These are phyloP conservation scores for Vitrella brassicaformis DNA, from an alignment of 73 alveolate genomes.

Conservation along the genomic window DNA sequence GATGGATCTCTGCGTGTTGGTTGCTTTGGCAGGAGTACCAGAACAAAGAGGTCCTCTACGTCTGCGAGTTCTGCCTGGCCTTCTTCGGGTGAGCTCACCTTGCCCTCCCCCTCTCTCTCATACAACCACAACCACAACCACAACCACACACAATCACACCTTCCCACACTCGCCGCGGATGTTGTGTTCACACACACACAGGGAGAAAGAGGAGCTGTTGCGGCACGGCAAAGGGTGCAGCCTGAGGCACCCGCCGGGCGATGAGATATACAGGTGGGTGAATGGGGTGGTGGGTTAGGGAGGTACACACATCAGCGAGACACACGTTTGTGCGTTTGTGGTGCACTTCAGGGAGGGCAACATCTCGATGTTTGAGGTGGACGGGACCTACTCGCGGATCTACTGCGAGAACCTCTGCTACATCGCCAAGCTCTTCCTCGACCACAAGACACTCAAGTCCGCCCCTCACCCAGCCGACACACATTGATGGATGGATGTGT, in stretches of 20 bases:
- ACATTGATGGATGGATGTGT: background rate
- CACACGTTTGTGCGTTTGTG: background rate
- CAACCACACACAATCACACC: background rate
- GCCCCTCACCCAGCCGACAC: background rate
- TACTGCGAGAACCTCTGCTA: conserved; percentile 79
- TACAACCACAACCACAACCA: background rate
- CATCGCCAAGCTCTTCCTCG: conserved; percentile 78
- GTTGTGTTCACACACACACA: background rate
- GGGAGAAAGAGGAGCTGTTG: conserved; percentile 42
- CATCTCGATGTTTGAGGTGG: conserved; percentile 64
- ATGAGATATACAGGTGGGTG: conserved; percentile 45
- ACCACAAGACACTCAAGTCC: conserved; percentile 56
- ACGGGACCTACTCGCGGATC: conserved; percentile 63
- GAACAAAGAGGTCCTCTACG: conserved; percentile 67
- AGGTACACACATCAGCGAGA: background rate
- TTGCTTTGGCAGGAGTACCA: too few species aligned
- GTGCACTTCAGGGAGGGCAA: conserved; percentile 30
- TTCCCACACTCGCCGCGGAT: background rate
- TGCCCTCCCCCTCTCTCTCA: background rate
- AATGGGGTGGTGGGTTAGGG: conserved; percentile 6
- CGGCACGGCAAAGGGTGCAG: conserved; percentile 33
- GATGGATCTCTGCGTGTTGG: conserved; percentile 4
- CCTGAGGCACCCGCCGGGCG: conserved; percentile 42
- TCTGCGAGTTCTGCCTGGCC: conserved; percentile 80
- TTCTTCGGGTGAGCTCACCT: conserved; percentile 32